phyloP scores from a whole-genome alignment of 768 basidiomycete species.

The Kwoniella sp. region DNA sequence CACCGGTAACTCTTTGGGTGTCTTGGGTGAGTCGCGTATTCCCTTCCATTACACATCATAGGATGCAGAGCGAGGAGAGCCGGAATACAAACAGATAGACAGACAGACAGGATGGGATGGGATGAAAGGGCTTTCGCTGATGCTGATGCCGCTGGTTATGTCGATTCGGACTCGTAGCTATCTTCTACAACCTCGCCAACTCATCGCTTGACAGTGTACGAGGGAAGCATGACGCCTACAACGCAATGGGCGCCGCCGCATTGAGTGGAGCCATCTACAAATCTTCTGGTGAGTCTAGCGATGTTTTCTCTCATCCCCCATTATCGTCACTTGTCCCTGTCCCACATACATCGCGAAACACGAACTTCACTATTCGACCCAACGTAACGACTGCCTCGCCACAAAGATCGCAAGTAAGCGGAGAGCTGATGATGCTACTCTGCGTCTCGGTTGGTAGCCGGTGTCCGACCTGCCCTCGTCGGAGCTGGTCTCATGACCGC shows the following conservation, averaged over 20 bases:
- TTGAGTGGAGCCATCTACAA: conserved; percentile 89
- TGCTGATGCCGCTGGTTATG: too few species aligned
- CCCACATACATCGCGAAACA: too few species aligned
- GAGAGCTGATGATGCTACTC: conserved; percentile 11
- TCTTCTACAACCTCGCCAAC: conserved; percentile 95
- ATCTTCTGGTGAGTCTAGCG: conserved; percentile 73
- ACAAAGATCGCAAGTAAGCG: too few species aligned
- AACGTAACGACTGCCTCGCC: too few species aligned
- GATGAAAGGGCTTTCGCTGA: too few species aligned
- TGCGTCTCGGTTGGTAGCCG: too few species aligned
- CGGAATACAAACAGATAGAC: too few species aligned
- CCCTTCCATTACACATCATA: too few species aligned
- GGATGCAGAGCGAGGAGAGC: too few species aligned
- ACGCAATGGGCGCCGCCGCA: conserved; percentile 89
- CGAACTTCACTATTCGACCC: background rate
- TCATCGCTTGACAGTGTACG: conserved; percentile 85
- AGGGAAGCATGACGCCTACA: conserved; percentile 86
- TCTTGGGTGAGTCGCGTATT: conserved; percentile 72
- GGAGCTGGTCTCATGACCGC: conserved; percentile 87
- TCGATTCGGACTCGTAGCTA: conserved; percentile 62
- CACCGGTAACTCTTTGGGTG: conserved; percentile 97
- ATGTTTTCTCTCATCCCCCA: conserved; percentile 20
- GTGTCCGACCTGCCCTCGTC: conserved; percentile 82
- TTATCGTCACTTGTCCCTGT: too few species aligned
- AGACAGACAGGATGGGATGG: too few species aligned